These are phyloP conservation scores for Penicillium sp. DNA, from an alignment of 2,329 filamentous ascomycete genomes.

Conservation along the genomic window DNA sequence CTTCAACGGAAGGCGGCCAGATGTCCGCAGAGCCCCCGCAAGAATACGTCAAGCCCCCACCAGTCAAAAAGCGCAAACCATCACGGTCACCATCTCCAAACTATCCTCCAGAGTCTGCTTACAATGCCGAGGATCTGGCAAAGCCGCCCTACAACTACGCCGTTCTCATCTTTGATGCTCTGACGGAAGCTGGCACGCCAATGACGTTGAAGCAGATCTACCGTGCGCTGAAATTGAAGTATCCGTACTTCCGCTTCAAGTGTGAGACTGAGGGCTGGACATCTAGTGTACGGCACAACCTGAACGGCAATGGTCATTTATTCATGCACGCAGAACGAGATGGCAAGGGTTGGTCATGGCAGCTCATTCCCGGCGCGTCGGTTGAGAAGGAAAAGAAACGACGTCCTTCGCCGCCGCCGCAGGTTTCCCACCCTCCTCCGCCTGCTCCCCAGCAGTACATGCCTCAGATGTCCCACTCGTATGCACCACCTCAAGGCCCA, in stretches of 20 bases:
- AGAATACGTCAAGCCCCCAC: constrained; percentile 43
- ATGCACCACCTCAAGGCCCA: constrained; percentile 30
- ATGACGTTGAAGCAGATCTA: constrained; percentile 67
- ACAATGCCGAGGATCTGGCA: constrained; percentile 61
- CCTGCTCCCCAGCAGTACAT: constrained; percentile 37
- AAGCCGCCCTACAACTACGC: constrained; percentile 63
- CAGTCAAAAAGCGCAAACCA: constrained; percentile 52
- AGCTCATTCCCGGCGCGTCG: constrained; percentile 57
- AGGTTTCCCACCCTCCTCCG: constrained; percentile 31
- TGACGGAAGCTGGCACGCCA: constrained; percentile 55
- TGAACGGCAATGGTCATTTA: constrained; percentile 55
- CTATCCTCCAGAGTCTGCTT: constrained; percentile 57
- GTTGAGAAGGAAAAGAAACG: constrained; percentile 60
- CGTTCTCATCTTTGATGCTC: constrained; percentile 62
- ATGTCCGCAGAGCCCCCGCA: constrained; percentile 37
- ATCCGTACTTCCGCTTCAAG: constrained; percentile 61
- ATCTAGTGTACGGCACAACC: constrained; percentile 64
- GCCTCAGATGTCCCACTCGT: constrained; percentile 34
- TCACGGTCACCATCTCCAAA: constrained; percentile 61
- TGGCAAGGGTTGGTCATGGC: constrained; percentile 65
- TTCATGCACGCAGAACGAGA: constrained; percentile 61
- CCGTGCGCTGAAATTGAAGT: constrained; percentile 61
- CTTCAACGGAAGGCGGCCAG: constrained; percentile 43
- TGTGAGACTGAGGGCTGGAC: constrained; percentile 65
- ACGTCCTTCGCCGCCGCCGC: constrained; percentile 43